These are phyloP conservation scores for Litchi chinensis DNA, from an alignment of 345 rosid species.

Conservation along the genomic window DNA sequence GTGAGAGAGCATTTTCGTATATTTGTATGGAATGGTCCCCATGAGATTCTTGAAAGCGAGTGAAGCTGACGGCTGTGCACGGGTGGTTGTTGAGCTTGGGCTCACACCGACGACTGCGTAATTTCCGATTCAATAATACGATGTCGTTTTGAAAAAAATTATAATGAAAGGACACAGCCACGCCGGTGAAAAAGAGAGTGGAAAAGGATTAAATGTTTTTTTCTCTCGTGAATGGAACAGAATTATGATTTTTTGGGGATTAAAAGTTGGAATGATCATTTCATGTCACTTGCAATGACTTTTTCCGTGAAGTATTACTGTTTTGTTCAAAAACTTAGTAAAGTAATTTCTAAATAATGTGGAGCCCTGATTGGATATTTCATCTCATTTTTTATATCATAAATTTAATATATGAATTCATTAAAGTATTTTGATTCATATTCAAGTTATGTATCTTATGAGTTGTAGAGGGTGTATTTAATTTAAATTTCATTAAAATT, in stretches of 20 bases:
- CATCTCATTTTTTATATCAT: too few relatives aligned
- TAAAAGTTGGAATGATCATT: background rate
- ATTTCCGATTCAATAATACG: background rate
- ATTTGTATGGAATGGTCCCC: background rate
- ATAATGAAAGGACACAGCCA: too few relatives aligned
- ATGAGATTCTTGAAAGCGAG: conserved; percentile 1
- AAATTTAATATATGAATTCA: too few relatives aligned
- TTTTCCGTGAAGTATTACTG: too few relatives aligned
- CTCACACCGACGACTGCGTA: background rate
- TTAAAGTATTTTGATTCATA: too few relatives aligned
- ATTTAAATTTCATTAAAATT: too few relatives aligned
- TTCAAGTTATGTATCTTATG: too few relatives aligned
- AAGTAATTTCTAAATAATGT: too few relatives aligned
- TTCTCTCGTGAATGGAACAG: background rate
- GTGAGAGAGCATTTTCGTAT: conserved; percentile 19
- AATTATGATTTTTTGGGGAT: background rate
- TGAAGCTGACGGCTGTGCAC: background rate
- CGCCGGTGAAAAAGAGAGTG: background rate
- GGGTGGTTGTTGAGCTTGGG: background rate
- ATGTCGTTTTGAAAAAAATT: background rate
- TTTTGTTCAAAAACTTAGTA: too few relatives aligned
- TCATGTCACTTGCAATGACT: background rate
- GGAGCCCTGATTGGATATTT: too few relatives aligned
- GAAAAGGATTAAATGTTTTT: background rate
- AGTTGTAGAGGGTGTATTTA: too few relatives aligned